Conservation (phyloP, 2,329 filamentous ascomycete species). For the Elsinoe arachidis region DNA sequence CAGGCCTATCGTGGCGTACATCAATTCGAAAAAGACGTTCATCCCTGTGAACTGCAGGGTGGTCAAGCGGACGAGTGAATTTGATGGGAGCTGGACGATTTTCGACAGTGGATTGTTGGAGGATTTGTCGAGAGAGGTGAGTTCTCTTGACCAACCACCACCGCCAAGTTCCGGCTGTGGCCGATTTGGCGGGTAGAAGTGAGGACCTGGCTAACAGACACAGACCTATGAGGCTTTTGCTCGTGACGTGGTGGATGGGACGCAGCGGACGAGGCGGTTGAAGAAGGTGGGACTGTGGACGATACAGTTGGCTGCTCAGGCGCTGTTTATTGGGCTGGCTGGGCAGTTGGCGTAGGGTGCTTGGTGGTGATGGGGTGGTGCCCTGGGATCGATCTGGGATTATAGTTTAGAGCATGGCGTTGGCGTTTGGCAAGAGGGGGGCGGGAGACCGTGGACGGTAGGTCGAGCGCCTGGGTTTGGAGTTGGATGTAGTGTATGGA, state of each 20-base stretch:
- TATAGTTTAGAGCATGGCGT: conserved; percentile 3
- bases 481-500: neutral
- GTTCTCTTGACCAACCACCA: conserved; percentile 17
- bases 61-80: conserved; percentile 79
- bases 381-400: neutral
- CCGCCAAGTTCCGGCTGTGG: no score
- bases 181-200: no score
- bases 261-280: conserved; percentile 74
- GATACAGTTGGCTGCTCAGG: conserved; percentile 81
- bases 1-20: conserved; percentile 93
- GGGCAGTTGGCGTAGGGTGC: conserved; percentile 56
- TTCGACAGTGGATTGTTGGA: conserved; percentile 93
- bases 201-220: neutral
- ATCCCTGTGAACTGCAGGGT: conserved; percentile 93
- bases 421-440: neutral
- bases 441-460: neutral
- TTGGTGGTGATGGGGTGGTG: neutral
- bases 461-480: neutral
- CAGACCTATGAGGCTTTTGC: conserved; percentile 88
- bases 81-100: conserved; percentile 90
- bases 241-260: conserved; percentile 80
- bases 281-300: conserved; percentile 98
- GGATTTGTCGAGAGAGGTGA: conserved; percentile 74
- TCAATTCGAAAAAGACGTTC: conserved; percentile 89
- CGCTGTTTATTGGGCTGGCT: conserved; percentile 88